phyloP scores from a whole-genome alignment of 345 rosid species.

The Melaleuca alternifolia region DNA sequence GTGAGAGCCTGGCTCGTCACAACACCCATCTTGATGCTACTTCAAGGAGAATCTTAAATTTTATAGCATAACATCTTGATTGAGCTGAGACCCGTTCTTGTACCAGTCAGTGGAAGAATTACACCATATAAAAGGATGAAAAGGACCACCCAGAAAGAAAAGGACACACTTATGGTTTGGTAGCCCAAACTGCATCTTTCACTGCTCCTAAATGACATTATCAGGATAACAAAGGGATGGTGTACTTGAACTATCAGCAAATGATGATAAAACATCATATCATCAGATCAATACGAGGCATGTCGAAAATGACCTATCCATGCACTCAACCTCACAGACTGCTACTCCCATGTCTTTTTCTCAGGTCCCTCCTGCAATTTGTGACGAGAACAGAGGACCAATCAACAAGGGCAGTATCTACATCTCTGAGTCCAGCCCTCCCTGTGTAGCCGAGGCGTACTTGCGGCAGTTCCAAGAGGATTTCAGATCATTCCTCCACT shows the following conservation, averaged over 20 bases:
- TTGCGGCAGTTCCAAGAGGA: constrained; percentile 59
- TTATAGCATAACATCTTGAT: not conserved
- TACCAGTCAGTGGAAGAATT: not conserved
- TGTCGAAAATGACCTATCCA: not conserved
- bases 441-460: constrained; percentile 54
- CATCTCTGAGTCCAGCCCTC: constrained; percentile 58
- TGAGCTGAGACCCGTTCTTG: not conserved
- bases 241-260: not conserved
- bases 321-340: not conserved
- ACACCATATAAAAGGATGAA: not conserved
- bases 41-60: not conserved
- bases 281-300: not conserved
- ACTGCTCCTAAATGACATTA: not conserved
- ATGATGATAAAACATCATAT: not conserved
- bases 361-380: constrained; percentile 63
- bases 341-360: not conserved
- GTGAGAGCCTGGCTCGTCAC: not conserved
- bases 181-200: not conserved
- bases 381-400: constrained; percentile 54
- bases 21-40: not conserved
- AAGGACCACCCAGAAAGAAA: not conserved
- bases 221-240: not conserved
- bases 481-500: constrained; percentile 49
- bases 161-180: not conserved
- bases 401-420: constrained; percentile 58